A percentile compares a stretch with the other conserved stretches of the same genome.
phyloP scores from a whole-genome alignment of 163 green algal genomes.

The Scenedesmus sp. region DNA sequence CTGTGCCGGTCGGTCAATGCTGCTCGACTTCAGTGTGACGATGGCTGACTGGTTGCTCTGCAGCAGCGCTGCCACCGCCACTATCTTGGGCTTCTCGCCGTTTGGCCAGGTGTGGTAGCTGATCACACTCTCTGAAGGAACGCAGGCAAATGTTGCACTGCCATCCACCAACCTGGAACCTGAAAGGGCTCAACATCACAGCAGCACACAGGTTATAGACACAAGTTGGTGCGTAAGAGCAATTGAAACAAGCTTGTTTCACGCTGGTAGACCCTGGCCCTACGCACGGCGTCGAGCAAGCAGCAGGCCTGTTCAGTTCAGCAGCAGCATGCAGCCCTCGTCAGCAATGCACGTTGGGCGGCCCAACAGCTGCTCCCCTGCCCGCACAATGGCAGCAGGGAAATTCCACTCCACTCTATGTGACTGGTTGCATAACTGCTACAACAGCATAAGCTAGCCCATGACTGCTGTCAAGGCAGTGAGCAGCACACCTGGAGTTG shows the following conservation, averaged over 20 bases:
- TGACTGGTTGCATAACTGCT: no score
- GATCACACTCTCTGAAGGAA: conserved; percentile 77
- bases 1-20: conserved; percentile 79
- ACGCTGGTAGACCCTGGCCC: no score
- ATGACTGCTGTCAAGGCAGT: background rate
- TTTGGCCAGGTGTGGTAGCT: conserved; percentile 64
- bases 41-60: conserved; percentile 71
- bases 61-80: conserved; percentile 66
- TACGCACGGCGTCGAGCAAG: no score
- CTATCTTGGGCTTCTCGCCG: conserved; percentile 66
- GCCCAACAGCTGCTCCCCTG: no score
- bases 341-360: no score
- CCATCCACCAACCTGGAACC: conserved; percentile 67
- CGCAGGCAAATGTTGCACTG: conserved; percentile 74
- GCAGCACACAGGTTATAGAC: no score
- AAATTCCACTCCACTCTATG: no score
- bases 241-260: no score
- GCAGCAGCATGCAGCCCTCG: no score
- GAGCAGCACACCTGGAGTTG: conserved; percentile 65
- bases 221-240: no score
- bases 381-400: background rate
- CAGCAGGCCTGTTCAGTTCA: no score
- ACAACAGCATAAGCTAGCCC: background rate
- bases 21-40: conserved; percentile 81
- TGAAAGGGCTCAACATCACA: no score